Base-by-base conservation (phyloP, 352 stramenopile species). In the Globisporangium apiculatum region DNA sequence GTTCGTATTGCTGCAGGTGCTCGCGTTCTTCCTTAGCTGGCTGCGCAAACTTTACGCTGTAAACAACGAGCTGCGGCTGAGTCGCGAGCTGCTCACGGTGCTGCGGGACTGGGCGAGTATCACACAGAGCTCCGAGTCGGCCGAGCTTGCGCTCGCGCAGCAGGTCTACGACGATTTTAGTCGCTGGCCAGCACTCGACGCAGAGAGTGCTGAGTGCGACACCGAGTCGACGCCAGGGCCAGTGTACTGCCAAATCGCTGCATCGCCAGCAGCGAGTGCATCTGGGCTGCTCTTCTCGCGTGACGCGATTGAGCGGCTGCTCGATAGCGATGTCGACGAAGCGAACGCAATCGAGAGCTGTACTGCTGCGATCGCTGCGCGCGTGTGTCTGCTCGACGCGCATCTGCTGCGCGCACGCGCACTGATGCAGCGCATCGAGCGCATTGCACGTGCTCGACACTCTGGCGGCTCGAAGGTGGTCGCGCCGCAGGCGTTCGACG, bases 11-110 rank as follows among this genome's bases (percentile, higher is more conserved):
- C 64, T 79, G 4, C 71, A 79, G 48, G 51, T 79, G 2, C 55
- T 79, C 17, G 71, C 71, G 31, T 76, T 76, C 43, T 79, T 70
- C 61, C 46, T 79, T 24, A 79, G 71, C 55, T 79, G 68, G 71
- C 61, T 79, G 35, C 71, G 71, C 36, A 79, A 76, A 49, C 57
- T 76, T 40, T 73, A 76, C 63, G 67, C 66, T 3, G 38, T 60
- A 40, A 58, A 64, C 14, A 65, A 71, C 41, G 71, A 76, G 35
- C 59, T 79, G 11, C 71, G 68, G 0, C 57, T 79, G 18, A 75
- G 68, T 53, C 48, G 47, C 0, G 71, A 68, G 53, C 63, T 79
- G 15, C 57, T 79, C 15, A 42, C 41, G 10, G 42, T 73, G 35
- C 52, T 79, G 9, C 17, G 51, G 2, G 47, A 71, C 10, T 79